Percentiles rank a stretch among this genome's conserved stretches.
These are phyloP conservation scores for Atractiella rhizophila DNA, from an alignment of 768 basidiomycete genomes.

Conservation along the genomic window DNA sequence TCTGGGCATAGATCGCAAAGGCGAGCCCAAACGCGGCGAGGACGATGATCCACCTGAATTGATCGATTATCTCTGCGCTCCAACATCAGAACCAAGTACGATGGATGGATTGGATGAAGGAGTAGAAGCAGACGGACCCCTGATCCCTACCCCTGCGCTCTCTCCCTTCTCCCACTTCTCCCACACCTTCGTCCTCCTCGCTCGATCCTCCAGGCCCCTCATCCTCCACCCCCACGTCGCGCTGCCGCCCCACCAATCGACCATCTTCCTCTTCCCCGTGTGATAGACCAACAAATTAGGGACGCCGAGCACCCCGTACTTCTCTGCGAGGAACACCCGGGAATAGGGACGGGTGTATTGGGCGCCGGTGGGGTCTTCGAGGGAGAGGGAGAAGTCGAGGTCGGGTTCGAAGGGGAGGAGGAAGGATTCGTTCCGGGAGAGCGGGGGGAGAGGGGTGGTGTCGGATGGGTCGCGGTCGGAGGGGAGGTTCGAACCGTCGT, in stretches of 20 bases:
- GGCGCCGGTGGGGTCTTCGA: not conserved
- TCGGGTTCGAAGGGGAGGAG: conserved; percentile 14
- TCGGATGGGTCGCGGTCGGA: not conserved
- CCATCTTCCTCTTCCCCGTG: not conserved
- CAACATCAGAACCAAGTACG: not conserved
- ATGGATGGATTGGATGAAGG: not conserved
- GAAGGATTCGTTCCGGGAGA: conserved; percentile 8
- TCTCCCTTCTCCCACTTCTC: conserved; percentile 12
- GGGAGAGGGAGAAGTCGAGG: conserved; percentile 5
- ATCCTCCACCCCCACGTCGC: too few relatives aligned
- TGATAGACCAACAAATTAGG: conserved; percentile 13
- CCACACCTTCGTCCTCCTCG: conserved; percentile 3
- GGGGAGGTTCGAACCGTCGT: conserved; percentile 11
- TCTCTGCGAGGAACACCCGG: conserved; percentile 12
- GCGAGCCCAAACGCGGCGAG: not conserved
- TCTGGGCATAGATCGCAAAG: conserved; percentile 1
- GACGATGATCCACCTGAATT: not conserved
- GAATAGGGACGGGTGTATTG: conserved; percentile 14
- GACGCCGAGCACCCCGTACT: conserved; percentile 10
- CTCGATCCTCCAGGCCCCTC: conserved; percentile 8
- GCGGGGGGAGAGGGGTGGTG: not conserved
- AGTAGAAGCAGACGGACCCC: conserved; percentile 2
- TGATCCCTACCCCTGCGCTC: conserved; percentile 2
- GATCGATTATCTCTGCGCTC: not conserved
- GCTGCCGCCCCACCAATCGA: too few relatives aligned